Percentiles rank a stretch among this genome's conserved stretches.
Conservation (phyloP, 2,329 filamentous ascomycete genomes). For the Aspergillus ibericus region DNA sequence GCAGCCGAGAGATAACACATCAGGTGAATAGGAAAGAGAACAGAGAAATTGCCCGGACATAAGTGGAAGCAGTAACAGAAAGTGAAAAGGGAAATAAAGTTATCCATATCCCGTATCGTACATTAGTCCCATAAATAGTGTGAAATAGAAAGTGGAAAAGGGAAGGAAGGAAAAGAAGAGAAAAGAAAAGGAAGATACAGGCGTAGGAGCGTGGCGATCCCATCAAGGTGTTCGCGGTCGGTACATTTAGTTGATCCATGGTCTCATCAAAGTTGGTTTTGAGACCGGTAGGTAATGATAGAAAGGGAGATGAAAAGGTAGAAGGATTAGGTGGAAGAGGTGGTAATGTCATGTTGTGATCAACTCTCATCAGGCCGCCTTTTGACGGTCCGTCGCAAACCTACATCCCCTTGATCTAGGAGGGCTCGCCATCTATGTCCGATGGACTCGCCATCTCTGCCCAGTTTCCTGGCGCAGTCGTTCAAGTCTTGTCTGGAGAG, state of each 20-base stretch:
- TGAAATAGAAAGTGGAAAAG: not conserved
- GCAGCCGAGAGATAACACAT: not conserved
- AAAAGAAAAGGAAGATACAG: conserved; percentile 5
- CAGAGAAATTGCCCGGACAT: too few relatives aligned
- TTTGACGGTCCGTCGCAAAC: conserved; percentile 26
- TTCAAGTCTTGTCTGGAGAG: conserved; percentile 47
- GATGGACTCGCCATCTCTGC: conserved; percentile 42
- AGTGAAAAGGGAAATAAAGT: not conserved
- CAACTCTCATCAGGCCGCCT: conserved; percentile 23
- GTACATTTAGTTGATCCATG: not conserved
- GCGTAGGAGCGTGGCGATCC: not conserved
- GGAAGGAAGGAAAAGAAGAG: not conserved
- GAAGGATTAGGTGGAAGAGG: not conserved
- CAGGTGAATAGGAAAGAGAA: not conserved
- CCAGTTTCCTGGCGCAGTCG: conserved; percentile 46
- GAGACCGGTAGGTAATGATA: too few relatives aligned
- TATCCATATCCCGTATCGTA: conserved; percentile 1
- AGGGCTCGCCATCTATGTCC: conserved; percentile 46
- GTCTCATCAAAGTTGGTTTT: too few relatives aligned
- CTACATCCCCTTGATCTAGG: conserved; percentile 45
- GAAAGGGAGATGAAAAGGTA: not conserved
- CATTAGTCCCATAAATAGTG: not conserved
- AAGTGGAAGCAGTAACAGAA: not conserved
- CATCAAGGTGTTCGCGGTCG: not conserved
- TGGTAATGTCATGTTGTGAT: conserved; percentile 9